Percentiles rank a stretch among this genome's conserved stretches.
phyloP scores from a whole-genome alignment of 2,329 filamentous ascomycete species.

The Talaromyces atroroseus region DNA sequence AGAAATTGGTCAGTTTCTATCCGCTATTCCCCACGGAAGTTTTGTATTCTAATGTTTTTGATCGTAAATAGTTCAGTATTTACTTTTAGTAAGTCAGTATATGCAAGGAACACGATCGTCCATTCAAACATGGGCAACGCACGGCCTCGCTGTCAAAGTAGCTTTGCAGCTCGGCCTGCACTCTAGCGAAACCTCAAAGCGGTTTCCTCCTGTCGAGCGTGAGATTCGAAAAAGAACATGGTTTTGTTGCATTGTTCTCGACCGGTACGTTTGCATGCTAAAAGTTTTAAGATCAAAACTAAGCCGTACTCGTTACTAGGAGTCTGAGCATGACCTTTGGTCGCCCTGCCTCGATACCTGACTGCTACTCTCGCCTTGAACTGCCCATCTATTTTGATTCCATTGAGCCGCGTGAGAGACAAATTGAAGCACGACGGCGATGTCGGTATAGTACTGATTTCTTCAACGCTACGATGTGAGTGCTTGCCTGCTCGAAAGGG shows the following conservation, averaged over 20 bases:
- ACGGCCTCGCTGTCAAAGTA: slow-evolving; percentile 48
- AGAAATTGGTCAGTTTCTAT: slow-evolving; percentile 19
- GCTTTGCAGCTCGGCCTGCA: slow-evolving; percentile 51
- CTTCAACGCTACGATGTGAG: slow-evolving; percentile 23
- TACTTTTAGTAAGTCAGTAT: slow-evolving; percentile 48
- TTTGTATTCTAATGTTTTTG: not conserved
- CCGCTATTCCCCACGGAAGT: not conserved
- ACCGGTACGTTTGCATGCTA: slow-evolving; percentile 30
- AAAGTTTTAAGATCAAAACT: not conserved
- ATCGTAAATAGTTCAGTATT: slow-evolving; percentile 37
- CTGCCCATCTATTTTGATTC: slow-evolving; percentile 22
- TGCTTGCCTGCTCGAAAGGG: not conserved
- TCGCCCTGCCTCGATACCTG: slow-evolving; percentile 43
- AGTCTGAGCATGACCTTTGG: slow-evolving; percentile 50
- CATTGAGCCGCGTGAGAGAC: not conserved
- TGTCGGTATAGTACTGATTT: slow-evolving; percentile 13
- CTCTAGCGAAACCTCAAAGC: slow-evolving; percentile 31
- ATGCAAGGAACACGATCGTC: slow-evolving; percentile 51
- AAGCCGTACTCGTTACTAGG: slow-evolving; percentile 19
- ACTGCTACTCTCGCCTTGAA: slow-evolving; percentile 39
- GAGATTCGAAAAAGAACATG: slow-evolving; percentile 47
- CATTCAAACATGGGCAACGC: slow-evolving; percentile 49
- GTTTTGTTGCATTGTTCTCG: slow-evolving; percentile 46
- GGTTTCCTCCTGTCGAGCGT: slow-evolving; percentile 37
- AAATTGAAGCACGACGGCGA: slow-evolving; percentile 8